Conservation (phyloP, 176 grass and related monocot species). For the Panicum miliaceum region DNA sequence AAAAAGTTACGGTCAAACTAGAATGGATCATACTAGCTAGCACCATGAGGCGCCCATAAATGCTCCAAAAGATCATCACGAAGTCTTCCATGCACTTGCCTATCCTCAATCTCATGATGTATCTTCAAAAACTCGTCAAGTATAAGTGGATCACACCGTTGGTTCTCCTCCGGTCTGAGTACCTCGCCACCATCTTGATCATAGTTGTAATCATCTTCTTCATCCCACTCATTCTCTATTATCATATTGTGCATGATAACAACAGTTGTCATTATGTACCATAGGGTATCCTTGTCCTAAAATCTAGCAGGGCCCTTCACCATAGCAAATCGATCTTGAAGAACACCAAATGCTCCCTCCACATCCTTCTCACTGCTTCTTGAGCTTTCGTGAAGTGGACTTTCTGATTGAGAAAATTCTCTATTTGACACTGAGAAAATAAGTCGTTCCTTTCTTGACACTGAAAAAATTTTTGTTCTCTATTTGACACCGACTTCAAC, state of each 20-base stretch:
- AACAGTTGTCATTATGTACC: not conserved
- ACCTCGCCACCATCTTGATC: not conserved
- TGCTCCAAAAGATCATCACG: not conserved
- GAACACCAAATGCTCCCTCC: not conserved
- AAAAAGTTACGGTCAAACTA: no score
- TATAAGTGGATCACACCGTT: not conserved
- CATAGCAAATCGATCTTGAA: not conserved
- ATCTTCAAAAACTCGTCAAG: not conserved
- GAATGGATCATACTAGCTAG: no score
- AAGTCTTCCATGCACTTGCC: not conserved
- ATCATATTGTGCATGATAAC: not conserved
- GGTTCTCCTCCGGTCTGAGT: not conserved
- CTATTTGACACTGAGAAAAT: no score
- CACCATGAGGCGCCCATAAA: no score
- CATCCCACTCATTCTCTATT: no score
- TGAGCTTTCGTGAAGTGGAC: not conserved
- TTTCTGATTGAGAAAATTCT: no score
- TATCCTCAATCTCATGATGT: not conserved
- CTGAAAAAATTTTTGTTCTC: no score
- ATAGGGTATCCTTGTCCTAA: not conserved
- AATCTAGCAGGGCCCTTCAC: not conserved
- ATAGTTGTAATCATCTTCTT: no score
- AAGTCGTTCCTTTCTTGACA: no score
- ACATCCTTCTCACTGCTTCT: not conserved
- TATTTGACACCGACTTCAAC: no score